These are phyloP conservation scores for Trapa incisa DNA, from an alignment of 345 rosid species.

Conservation along the genomic window DNA sequence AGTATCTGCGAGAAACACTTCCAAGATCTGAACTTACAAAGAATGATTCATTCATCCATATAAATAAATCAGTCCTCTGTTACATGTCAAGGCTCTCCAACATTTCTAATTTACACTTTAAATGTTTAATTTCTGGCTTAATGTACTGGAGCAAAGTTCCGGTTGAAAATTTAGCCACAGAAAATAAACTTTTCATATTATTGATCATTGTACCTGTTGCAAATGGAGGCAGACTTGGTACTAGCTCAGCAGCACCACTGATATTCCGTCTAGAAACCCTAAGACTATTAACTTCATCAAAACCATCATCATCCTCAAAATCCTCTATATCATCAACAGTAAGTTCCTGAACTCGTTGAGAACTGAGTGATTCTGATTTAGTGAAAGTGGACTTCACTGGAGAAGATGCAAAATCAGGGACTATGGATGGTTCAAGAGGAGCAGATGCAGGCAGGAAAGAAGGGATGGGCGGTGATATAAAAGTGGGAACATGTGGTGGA, in stretches of 20 bases:
- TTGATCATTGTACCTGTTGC: conserved; percentile 48
- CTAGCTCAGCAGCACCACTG: conserved; percentile 62
- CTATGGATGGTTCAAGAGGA: conserved; percentile 23
- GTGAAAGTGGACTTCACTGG: conserved; percentile 32
- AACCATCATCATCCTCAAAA: conserved; percentile 71
- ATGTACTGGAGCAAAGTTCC: not conserved
- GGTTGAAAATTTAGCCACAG: not conserved
- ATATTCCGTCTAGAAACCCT: conserved; percentile 61
- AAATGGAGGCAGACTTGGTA: conserved; percentile 66
- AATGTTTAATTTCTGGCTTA: not conserved
- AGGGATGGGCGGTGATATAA: conserved; percentile 15
- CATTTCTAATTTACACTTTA: not conserved
- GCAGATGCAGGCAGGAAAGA: conserved; percentile 24
- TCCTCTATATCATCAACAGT: conserved; percentile 98
- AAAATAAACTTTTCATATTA: not conserved
- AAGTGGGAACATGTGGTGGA: conserved; percentile 56
- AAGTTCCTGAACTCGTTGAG: conserved; percentile 57
- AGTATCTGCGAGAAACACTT: not conserved
- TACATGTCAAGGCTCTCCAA: not conserved
- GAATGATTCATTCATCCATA: not conserved
- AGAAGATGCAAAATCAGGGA: conserved; percentile 36
- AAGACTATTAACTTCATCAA: conserved; percentile 49
- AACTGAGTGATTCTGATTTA: conserved; percentile 65
- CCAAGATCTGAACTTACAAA: not conserved
- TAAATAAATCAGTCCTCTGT: not conserved